Conservation (phyloP, 495 filamentous ascomycete genomes). For the Letharia lupina region DNA sequence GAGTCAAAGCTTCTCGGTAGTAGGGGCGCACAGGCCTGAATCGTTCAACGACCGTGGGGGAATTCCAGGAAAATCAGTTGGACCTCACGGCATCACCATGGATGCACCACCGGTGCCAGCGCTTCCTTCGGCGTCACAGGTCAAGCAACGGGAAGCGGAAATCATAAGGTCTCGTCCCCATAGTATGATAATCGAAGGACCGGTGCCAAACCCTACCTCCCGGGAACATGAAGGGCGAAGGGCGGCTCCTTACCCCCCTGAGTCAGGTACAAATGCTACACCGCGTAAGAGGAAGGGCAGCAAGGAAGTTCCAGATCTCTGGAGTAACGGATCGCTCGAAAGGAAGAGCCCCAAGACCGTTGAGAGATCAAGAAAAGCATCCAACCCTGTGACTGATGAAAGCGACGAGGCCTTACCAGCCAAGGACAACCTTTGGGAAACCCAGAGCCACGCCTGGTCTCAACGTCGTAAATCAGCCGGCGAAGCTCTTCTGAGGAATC, state of each 20-base stretch:
- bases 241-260: not conserved
- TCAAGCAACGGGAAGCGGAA: slow-evolving; percentile 16
- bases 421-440: slow-evolving; percentile 15
- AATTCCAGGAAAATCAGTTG: slow-evolving; percentile 22
- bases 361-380: not conserved
- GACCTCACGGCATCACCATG: slow-evolving; percentile 22
- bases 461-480: slow-evolving; percentile 24
- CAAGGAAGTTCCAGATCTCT: slow-evolving; percentile 10
- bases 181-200: slow-evolving; percentile 7
- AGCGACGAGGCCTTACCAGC: not conserved
- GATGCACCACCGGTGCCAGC: slow-evolving; percentile 27
- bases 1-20: slow-evolving; percentile 13
- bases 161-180: slow-evolving; percentile 13
- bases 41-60: slow-evolving; percentile 21
- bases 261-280: not conserved
- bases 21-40: slow-evolving; percentile 2
- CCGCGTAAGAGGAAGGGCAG: not conserved
- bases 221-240: not conserved
- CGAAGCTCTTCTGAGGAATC: slow-evolving; percentile 19
- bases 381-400: not conserved
- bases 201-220: not conserved
- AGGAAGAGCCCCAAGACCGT: slow-evolving; percentile 13
- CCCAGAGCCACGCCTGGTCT: slow-evolving; percentile 20
- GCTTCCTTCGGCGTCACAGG: slow-evolving; percentile 13
- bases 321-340: slow-evolving; percentile 21